phyloP scores from a whole-genome alignment of 805 yeast species.

The Candida tibetensis region DNA sequence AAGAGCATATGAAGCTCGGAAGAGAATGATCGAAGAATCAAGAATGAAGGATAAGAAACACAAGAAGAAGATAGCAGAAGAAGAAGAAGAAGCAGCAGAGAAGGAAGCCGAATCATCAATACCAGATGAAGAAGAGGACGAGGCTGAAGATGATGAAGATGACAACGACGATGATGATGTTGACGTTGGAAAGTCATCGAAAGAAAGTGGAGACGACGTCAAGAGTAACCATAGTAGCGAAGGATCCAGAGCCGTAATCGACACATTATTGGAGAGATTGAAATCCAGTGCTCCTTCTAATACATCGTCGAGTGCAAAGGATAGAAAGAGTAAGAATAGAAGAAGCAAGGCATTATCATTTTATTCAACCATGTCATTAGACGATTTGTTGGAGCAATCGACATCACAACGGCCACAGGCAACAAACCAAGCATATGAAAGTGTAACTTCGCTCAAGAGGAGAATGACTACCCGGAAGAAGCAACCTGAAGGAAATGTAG shows the following conservation, averaged over 20 bases:
- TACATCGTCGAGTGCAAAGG: conserved; percentile 13
- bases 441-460: conserved; percentile 36
- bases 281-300: conserved; percentile 27
- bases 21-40: conserved; percentile 30
- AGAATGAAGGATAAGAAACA: conserved; percentile 4
- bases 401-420: background rate
- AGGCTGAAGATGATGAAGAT: conserved; percentile 8
- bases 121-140: conserved; percentile 15
- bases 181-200: conserved; percentile 7
- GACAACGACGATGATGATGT: conserved; percentile 9
- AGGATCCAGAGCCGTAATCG: conserved; percentile 27
- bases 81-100: conserved; percentile 5
- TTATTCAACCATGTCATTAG: conserved; percentile 28
- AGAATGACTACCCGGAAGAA: conserved; percentile 35
- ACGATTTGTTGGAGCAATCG: conserved; percentile 16
- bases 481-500: conserved; percentile 5
- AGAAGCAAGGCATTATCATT: conserved; percentile 34
- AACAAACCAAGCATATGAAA: conserved; percentile 29
- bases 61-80: background rate
- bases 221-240: conserved; percentile 12
- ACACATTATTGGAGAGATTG: conserved; percentile 28
- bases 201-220: conserved; percentile 17
- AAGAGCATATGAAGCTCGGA: conserved; percentile 38
- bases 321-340: conserved; percentile 19
- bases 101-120: conserved; percentile 9